Evolutionary conservation across 1,284 basidiomycete genomes (phyloP), one percentile per base, ranked within the genome.

Genomic region (Rhodotorula sp.): DNA sequence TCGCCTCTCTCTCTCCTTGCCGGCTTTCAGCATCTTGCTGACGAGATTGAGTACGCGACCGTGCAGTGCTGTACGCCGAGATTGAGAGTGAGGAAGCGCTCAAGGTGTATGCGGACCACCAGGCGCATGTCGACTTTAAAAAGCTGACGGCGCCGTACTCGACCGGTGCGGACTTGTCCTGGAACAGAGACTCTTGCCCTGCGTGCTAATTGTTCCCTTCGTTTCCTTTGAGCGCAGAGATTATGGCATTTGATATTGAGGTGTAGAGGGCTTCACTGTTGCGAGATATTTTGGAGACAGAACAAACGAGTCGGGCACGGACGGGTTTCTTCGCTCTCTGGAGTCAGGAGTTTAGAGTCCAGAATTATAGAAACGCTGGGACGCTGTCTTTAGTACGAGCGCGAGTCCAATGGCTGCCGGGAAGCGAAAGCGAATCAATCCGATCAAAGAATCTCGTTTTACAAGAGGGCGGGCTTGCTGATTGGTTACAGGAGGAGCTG

Each of bases 1-100:
- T 20, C 43, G n/a, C 26, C 23, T 7, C n/a, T 12, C n/a, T 34
- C 20, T 48, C 21, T 46, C 26, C 12, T 34, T 6, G 12, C 26
- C 5, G 21, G 5, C 3, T 58, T 46, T 14, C 5, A 26, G 3
- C 34, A 12, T 15, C 15, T n/a, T 3, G 58, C 7, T 20, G 21
- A 23, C 21, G 6, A 10, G n/a, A 7, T n/a, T n/a, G n/a, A n/a
- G n/a, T n/a, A n/a, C n/a, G n/a, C n/a, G n/a, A n/a, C n/a, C n/a
- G n/a, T n/a, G n/a, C 59, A 72, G 70, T 72, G 70, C 67, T 72
- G 15, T 68, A 66, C 52, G 67, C 70, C 29, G 70, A 72, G 51
- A 49, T 72, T 16, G 67, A 72, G 26, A 39, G 31, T 4, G 70
- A 72, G 46, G 61, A 66, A n/a, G 70, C 67, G 21, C 57, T 72